These are phyloP conservation scores for Leucogyrophana mollusca DNA, from an alignment of 768 basidiomycete genomes.

Conservation along the genomic window DNA sequence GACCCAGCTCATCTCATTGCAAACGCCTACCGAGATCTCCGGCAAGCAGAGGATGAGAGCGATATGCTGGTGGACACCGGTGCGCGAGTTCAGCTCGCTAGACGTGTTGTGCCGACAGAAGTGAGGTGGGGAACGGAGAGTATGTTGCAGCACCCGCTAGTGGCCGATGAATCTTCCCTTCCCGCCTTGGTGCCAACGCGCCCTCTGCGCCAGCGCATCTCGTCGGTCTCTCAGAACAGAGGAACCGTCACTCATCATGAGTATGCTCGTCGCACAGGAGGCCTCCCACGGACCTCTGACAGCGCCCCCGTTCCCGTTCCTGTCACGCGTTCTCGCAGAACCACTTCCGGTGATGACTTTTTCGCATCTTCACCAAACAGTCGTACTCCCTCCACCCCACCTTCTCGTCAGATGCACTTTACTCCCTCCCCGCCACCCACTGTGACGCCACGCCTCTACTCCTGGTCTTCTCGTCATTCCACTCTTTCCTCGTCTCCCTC, in stretches of 20 bases:
- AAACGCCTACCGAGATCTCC: constrained; percentile 30
- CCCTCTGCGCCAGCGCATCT: constrained; percentile 7
- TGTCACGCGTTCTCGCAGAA: constrained; percentile 15
- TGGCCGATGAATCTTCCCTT: background rate
- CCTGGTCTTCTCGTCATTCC: constrained; percentile 44
- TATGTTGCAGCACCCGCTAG: no score
- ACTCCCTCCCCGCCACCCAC: constrained; percentile 55
- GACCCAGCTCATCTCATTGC: constrained; percentile 40
- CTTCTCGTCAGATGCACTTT: constrained; percentile 20
- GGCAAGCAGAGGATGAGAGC: constrained; percentile 19
- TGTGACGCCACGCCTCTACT: constrained; percentile 56
- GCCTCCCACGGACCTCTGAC: constrained; percentile 16
- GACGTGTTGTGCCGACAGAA: constrained; percentile 12
- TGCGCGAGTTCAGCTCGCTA: constrained; percentile 21
- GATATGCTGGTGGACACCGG: constrained; percentile 8
- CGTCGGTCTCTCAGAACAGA: background rate
- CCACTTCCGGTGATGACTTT: constrained; percentile 17
- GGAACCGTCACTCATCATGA: constrained; percentile 1
- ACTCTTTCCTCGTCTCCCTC: constrained; percentile 33
- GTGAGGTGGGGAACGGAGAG: constrained; percentile 4
- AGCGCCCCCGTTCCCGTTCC: constrained; percentile 32
- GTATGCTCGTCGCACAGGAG: constrained; percentile 6
- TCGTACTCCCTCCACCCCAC: constrained; percentile 31
- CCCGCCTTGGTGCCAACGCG: constrained; percentile 3
- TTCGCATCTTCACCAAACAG: constrained; percentile 9